Base-by-base conservation (phyloP, 2,329 filamentous ascomycete species). In the Cadophora sp. region DNA sequence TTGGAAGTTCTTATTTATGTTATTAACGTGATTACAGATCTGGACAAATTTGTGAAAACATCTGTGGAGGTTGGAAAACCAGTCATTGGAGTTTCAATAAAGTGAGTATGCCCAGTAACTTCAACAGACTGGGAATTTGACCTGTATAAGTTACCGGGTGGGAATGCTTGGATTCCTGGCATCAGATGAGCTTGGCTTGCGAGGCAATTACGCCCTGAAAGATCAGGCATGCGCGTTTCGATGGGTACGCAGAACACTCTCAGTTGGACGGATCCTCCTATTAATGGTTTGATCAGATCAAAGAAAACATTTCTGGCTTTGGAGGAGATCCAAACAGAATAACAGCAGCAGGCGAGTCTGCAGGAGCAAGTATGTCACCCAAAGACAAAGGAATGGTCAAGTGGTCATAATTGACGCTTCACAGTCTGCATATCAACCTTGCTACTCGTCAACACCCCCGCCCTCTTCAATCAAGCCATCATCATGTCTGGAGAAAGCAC, bases 301-400 rank as follows among this genome's bases (percentile, higher is more conserved):
- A 76, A 55, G 68, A 72, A 8, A 63, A 79, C 46, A 76, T 79
- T 24, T 43, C 68, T 0, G 76, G 74, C 1, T 79, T 80, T 59
- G 76, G 78, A 4, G 77, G 78, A 7, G 73, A 79, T 60, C 73
- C 76, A 2, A 55, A 69, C 0, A 69, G 64, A 16, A 66, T 79
- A 12, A 79, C 77, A 1, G 72, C 79, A 22, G 74, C 79, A 22
- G 83, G 84, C n/a, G 80, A 84, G 68, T 83, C 69, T 37, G 72
- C 72, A 26, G 72, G 72, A 9, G 64, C 66, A 56, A 73, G 71
- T 73, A 69, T 12, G 46, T 43, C 46, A 31, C 48, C 29, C 14
- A n/a, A 3, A 8, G 3, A 8, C 19, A 8, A 19, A 8, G 9
- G 19, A 55, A 55, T 37, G 7, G 14, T 8, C 4, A 37, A 11